Evolutionary conservation across 495 filamentous ascomycete genomes (phyloP).

Genomic region (Neurospora cerealis): DNA sequence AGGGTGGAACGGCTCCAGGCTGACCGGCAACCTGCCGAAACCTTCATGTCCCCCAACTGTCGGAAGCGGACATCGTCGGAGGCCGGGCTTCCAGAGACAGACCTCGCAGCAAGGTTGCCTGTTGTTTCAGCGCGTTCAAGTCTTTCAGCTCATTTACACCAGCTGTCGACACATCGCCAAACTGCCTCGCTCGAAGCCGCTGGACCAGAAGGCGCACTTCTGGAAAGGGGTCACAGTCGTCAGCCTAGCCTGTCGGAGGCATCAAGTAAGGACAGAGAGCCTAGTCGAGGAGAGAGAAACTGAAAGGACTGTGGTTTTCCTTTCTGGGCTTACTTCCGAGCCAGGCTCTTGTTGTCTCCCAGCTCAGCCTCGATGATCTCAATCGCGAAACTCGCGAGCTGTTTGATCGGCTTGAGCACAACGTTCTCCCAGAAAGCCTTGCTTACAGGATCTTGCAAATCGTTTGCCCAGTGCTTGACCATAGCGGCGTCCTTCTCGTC

Average conservation of each 20-base stretch:
- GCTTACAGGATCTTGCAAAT: conserved; percentile 22
- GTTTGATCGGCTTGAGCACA: conserved; percentile 26
- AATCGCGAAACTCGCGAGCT: conserved; percentile 25
- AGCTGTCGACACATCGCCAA: neutral
- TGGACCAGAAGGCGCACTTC: neutral
- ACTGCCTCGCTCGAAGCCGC: neutral
- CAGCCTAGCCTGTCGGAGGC: neutral
- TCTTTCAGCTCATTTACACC: neutral
- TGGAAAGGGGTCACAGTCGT: neutral
- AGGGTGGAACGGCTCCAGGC: conserved; percentile 22
- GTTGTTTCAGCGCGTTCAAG: neutral
- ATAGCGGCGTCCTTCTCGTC: conserved; percentile 21
- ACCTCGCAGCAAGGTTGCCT: neutral
- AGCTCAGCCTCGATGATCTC: conserved; percentile 27
- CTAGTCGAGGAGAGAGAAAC: neutral
- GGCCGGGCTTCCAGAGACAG: neutral
- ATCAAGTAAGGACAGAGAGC: neutral
- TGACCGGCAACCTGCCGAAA: neutral
- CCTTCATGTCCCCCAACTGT: neutral
- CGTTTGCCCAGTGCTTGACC: conserved; percentile 24
- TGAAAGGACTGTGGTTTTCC: neutral
- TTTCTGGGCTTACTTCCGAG: neutral
- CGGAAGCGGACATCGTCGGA: conserved; percentile 7
- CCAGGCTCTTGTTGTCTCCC: neutral
- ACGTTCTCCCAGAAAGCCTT: conserved; percentile 24